Evolutionary conservation across 257 asterid species (phyloP).

Genomic region (Petunia axillaris): DNA sequence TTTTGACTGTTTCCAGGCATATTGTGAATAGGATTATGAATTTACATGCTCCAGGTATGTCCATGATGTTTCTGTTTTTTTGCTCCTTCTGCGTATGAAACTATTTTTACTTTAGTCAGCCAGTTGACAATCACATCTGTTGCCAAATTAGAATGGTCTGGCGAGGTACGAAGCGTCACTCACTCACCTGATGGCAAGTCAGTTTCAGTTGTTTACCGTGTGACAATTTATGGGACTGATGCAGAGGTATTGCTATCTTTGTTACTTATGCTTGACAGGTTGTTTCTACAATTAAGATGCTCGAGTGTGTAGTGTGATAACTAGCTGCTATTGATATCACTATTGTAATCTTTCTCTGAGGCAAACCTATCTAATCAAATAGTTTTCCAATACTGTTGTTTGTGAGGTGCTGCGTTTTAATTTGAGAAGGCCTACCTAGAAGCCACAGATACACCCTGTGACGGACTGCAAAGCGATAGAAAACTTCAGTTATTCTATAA

Average conservation of each 20-base stretch:
- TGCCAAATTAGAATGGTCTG: conserved; percentile 78
- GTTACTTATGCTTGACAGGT: not conserved
- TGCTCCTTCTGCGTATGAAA: not conserved
- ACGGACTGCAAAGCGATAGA: not conserved
- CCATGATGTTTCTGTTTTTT: not conserved
- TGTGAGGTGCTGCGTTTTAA: not conserved
- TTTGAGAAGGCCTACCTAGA: not conserved
- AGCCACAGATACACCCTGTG: not conserved
- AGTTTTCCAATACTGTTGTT: not conserved
- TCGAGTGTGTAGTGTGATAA: not conserved
- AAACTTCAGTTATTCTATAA: not conserved
- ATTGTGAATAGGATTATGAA: conserved; percentile 85
- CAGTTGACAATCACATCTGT: conserved; percentile 8
- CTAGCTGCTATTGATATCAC: not conserved
- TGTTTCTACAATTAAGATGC: not conserved
- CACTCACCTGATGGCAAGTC: conserved; percentile 75
- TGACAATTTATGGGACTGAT: conserved; percentile 86
- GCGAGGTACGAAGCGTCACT: conserved; percentile 78
- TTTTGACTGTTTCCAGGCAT: conserved; percentile 61
- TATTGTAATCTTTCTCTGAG: not conserved
- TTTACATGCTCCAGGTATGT: conserved; percentile 84
- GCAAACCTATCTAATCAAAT: not conserved
- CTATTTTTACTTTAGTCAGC: conserved; percentile 16
- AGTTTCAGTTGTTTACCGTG: conserved; percentile 81
- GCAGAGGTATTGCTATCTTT: conserved; percentile 68